phyloP scores from a whole-genome alignment of 306 rosid genomes.

The Lablab purpureus region DNA sequence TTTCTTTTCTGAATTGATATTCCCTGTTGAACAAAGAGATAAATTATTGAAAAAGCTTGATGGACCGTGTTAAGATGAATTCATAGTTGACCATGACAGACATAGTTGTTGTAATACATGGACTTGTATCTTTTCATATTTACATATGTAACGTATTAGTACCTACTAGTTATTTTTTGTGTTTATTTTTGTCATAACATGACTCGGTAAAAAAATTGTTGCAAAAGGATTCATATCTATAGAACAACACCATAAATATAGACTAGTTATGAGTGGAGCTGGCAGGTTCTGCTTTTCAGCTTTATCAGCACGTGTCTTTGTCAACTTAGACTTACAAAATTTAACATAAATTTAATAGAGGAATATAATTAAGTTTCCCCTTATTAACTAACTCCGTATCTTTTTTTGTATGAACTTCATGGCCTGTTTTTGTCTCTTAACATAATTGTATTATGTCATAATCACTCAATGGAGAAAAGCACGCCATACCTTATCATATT shows the following conservation, averaged over 20 bases:
- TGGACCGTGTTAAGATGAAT: conserved; percentile 11
- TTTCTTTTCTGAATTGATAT: conserved; percentile 48
- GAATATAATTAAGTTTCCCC: no score
- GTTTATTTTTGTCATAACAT: background rate
- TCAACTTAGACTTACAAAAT: background rate
- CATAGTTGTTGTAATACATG: conserved; percentile 17
- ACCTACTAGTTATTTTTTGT: background rate
- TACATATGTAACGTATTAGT: background rate
- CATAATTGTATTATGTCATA: background rate
- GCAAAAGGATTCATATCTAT: background rate
- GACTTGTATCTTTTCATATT: background rate
- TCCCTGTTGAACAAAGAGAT: conserved; percentile 26
- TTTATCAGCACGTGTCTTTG: background rate
- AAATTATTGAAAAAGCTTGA: conserved; percentile 23
- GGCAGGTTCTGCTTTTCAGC: background rate
- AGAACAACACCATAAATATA: background rate
- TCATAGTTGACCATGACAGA: conserved; percentile 2
- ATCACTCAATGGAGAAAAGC: background rate
- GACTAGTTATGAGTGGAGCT: background rate
- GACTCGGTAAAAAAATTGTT: background rate
- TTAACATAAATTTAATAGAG: background rate
- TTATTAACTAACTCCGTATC: no score
- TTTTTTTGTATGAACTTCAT: no score
- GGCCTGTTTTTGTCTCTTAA: no score
- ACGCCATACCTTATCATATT: background rate